Evolutionary conservation across 163 green algal species (phyloP).

Genomic region (Scenedesmus sp.): DNA sequence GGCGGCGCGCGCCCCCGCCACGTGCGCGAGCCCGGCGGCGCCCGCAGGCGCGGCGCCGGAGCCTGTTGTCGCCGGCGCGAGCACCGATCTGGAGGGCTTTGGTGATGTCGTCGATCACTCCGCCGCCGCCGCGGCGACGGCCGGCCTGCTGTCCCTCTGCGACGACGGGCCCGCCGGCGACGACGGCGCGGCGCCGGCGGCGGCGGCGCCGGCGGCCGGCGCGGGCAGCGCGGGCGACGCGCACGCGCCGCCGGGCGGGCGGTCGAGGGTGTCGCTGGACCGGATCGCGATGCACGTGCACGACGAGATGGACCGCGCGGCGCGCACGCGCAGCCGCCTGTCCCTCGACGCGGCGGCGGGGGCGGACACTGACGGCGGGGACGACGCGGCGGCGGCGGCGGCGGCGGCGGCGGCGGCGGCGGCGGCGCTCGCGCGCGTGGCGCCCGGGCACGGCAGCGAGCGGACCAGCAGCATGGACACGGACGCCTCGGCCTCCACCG

Average conservation of each 20-base stretch:
- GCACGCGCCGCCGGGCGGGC: neutral
- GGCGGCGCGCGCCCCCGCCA: no score
- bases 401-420: neutral
- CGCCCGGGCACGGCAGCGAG: neutral
- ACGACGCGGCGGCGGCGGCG: neutral
- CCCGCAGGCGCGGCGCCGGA: no score
- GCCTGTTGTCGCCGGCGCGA: no score
- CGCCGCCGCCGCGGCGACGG: no score
- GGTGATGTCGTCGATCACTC: no score
- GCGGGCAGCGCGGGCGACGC: neutral
- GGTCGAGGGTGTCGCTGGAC: neutral
- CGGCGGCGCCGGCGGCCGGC: neutral
- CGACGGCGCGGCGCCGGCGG: neutral
- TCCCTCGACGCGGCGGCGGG: neutral
- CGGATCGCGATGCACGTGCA: neutral
- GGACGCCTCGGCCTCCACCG: no score
- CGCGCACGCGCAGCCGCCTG: neutral
- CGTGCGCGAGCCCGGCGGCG: no score
- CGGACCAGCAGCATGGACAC: slow-evolving; percentile 1
- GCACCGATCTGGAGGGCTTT: no score
- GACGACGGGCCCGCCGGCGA: no score
- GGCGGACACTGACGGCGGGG: neutral
- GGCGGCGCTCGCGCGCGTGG: neutral
- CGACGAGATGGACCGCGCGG: slow-evolving; percentile 1
- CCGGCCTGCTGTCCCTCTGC: no score